Evolutionary conservation across 768 basidiomycete species (phyloP).

Genomic region (Cystobasidium tubakii): DNA sequence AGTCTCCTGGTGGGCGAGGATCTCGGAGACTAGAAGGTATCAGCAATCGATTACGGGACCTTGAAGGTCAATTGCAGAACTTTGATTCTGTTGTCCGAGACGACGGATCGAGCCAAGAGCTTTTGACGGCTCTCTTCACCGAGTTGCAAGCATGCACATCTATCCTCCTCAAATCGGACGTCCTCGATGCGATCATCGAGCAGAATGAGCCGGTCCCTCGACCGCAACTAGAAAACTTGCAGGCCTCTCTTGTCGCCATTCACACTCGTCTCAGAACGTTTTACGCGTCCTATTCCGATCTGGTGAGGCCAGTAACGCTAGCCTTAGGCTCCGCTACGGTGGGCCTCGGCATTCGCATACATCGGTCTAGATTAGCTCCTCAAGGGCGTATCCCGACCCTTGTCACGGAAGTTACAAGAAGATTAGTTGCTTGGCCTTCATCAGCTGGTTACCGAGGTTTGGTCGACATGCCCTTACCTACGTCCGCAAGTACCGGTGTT

Average conservation of each 20-base stretch:
- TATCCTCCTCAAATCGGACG: conserved; percentile 61
- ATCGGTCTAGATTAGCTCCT: conserved; percentile 54
- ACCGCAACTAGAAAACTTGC: conserved; percentile 50
- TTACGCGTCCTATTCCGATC: conserved; percentile 68
- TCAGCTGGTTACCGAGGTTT: not conserved
- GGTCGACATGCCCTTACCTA: not conserved
- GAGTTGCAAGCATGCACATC: conserved; percentile 64
- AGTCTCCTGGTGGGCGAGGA: not conserved
- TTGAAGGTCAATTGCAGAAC: not conserved
- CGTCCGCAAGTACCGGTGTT: not conserved
- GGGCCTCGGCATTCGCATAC: conserved; percentile 54
- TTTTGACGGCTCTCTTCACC: conserved; percentile 51
- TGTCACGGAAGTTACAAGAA: not conserved
- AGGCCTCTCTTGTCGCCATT: conserved; percentile 74
- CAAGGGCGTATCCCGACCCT: conserved; percentile 46
- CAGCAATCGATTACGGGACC: not conserved
- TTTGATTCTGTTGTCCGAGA: not conserved
- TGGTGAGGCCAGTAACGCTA: conserved; percentile 62
- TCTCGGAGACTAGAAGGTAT: not conserved
- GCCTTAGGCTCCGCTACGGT: conserved; percentile 64
- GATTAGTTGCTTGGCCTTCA: not conserved
- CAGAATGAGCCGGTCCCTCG: not conserved
- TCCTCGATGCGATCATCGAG: not conserved
- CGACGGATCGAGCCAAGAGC: not conserved
- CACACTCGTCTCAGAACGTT: conserved; percentile 62